These are phyloP conservation scores for Salix udensis DNA, from an alignment of 345 rosid genomes.

Conservation along the genomic window DNA sequence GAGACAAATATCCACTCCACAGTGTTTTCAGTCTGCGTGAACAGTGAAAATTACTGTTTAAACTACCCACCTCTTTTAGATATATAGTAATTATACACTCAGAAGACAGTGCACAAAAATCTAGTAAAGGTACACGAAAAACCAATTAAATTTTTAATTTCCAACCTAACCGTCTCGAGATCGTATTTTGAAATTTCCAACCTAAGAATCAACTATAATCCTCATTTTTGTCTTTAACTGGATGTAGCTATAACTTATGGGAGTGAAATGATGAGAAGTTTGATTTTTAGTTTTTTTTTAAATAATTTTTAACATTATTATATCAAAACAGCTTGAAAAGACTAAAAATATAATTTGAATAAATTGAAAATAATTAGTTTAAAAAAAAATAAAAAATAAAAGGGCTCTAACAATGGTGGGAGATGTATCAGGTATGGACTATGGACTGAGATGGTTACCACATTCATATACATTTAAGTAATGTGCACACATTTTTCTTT, in stretches of 20 bases:
- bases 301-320: too few species aligned
- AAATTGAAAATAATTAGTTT: too few species aligned
- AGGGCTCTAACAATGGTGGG: neutral
- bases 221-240: neutral
- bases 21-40: too few species aligned
- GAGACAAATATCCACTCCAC: too few species aligned
- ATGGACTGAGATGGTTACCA: neutral
- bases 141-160: neutral
- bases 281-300: too few species aligned
- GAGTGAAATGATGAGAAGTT: too few species aligned
- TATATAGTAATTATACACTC: neutral
- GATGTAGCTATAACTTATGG: neutral
- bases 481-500: neutral
- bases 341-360: too few species aligned
- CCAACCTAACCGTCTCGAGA: neutral
- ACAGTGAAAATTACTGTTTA: too few species aligned
- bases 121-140: neutral
- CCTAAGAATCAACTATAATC: neutral
- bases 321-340: too few species aligned
- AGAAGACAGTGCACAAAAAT: neutral
- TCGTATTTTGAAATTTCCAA: too few species aligned
- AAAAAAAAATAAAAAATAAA: too few species aligned
- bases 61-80: too few species aligned
- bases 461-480: neutral
- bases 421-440: neutral